Percentiles rank a stretch among this genome's conserved stretches.
phyloP scores from a whole-genome alignment of 257 asterid species.

The Nicotiana benthamiana region DNA sequence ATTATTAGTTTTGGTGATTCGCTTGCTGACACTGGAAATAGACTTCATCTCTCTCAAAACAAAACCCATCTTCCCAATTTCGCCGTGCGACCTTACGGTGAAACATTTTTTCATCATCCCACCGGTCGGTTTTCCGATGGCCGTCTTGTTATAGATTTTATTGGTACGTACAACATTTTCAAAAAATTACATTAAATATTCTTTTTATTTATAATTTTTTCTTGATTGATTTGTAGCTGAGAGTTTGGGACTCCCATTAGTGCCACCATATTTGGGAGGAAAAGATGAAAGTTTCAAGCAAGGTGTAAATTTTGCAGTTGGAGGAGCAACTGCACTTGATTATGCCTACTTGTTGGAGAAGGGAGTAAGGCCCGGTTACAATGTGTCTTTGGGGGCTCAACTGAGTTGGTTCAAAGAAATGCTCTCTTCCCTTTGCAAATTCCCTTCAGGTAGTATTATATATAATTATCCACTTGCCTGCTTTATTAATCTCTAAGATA shows the following conservation, averaged over 20 bases:
- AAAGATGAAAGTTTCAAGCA: conserved; percentile 9
- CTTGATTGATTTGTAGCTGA: conserved; percentile 18
- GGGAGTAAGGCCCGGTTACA: conserved; percentile 16
- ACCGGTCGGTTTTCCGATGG: conserved; percentile 53
- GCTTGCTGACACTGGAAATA: conserved; percentile 49
- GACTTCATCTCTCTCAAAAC: conserved; percentile 7
- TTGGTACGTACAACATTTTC: conserved; percentile 23
- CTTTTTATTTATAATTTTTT: not conserved
- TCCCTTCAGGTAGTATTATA: conserved; percentile 24
- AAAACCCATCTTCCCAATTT: not conserved
- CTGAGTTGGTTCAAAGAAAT: conserved; percentile 38
- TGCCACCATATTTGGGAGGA: conserved; percentile 23
- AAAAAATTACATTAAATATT: not conserved
- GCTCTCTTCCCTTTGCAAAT: conserved; percentile 14
- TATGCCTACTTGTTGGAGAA: conserved; percentile 14
- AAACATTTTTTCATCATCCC: conserved; percentile 43
- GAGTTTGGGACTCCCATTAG: conserved; percentile 35
- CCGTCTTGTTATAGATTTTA: conserved; percentile 53
- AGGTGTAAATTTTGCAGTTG: conserved; percentile 54
- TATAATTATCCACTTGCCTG: not conserved
- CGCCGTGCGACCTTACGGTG: conserved; percentile 38
- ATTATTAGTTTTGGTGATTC: conserved; percentile 65
- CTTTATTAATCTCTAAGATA: not conserved
- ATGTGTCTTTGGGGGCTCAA: conserved; percentile 35
- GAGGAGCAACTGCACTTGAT: conserved; percentile 39